Evolutionary conservation across 1,284 basidiomycete species (phyloP), one percentile per base, ranked within the genome.

Genomic region (Porphyrellus sp.): DNA sequence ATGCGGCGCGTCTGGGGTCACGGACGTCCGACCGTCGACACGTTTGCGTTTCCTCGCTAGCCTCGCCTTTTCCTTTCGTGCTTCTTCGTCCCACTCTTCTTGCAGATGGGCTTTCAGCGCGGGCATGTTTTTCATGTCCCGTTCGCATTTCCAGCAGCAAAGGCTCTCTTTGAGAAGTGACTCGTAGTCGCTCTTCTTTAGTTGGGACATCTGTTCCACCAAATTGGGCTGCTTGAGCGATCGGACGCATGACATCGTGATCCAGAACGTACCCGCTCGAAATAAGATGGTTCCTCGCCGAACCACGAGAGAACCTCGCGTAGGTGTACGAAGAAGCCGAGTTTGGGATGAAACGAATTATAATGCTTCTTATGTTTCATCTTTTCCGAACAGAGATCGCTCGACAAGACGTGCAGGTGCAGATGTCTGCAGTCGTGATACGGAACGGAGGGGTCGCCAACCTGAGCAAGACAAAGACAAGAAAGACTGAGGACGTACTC

Each of bases 331-430:
- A 97, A 98, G 73, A 94, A 98, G 0, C 92, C 94, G 13, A 82
- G 74, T 27, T 80, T 80, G 0, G 95, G 96, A 61, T 91, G 85
- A 73, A 98, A 99, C 3, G 92, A 93, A 67, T 96, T 93, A 74
- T 93, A 93, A 63, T 98, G 94, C 63, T 91, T 94, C 77, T 97
- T 98, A 56, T 80, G 82, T 71, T 96, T 98, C 72, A 98, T 72
- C 33, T 74, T 72, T 3, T 81, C 76, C 0, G 89, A 87, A 46
- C 82, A 78, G 18, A 97, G 72, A 66, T 99, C 95, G 20, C 80
- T 77, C 1, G 93, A 96, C 25, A 98, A 75, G 54, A 98, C 82
- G 66, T 98, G 94, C 7, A 94, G 71, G 64, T 96, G 93, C 1
- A 94, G 56, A 65, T 95, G 92, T 56, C 92, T 94, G 53, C 34